Base-by-base conservation (phyloP, 305 asterid genomes). In the Coffea humblotiana region DNA sequence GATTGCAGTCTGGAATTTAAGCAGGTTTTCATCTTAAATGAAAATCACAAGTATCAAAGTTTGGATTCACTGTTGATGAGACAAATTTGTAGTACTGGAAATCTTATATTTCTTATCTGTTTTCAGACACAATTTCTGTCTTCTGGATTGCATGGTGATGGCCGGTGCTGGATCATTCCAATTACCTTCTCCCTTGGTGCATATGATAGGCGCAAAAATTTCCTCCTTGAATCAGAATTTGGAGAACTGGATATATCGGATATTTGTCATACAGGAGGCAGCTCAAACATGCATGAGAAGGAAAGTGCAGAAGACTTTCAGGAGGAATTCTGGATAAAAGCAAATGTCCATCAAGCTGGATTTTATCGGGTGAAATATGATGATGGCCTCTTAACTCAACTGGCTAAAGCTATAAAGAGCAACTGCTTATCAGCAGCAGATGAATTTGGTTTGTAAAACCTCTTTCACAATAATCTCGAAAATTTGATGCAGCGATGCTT, bases 341-440 rank as follows among this genome's bases (percentile, higher is more conserved):
- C 78, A 67, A 87, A 87, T 54, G 71, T 67, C 61, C 64, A 82
- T 61, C 90, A 87, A 70, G 78, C 83, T 66, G 86, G 90, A 47
- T 87, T 87, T 78, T 87, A 82, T 69, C 71, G 90, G 75, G 90
- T 87, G 77, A 86, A 84, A 60, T 87, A 87, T 25, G 86, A 82
- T 69, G 63, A 80, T 0, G 54, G 74, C 56, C 86, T 86, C 43
- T 81, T 77, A 70, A 79, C 82, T 71, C 83, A 35, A 61, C 75
- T 86, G 37, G 70, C 49, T 47, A 75, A 82, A 58, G 84, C 86
- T 70, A 71, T 84, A 77, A 56, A 76, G 35, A 76, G 52, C 49
- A 84, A 80, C 66, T 65, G 37, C 76, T 80, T 84, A 63, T 86
- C 89, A 56, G 83, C 87, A 75, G 58, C 84, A 13, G 89, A 86